Conservation (phyloP, 192 early-diverging fungal species). For the Chytriomyces hyalinus region DNA sequence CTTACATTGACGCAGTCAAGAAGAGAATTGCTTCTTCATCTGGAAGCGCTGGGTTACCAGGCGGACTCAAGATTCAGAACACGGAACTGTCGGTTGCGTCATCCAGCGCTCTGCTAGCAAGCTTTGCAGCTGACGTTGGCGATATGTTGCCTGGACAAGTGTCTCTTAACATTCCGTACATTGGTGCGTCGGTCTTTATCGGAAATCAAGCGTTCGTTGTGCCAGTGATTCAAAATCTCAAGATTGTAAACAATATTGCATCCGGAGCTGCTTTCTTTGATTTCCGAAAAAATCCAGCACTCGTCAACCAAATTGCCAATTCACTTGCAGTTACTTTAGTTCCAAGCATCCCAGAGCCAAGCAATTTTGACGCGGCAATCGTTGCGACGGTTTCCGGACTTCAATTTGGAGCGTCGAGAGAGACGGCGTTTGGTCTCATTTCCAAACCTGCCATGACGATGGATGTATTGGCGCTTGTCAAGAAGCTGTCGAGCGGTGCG, state of each 20-base stretch:
- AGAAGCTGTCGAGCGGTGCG: neutral
- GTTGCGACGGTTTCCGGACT: neutral
- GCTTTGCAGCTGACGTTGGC: neutral
- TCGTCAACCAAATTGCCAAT: conserved; percentile 1
- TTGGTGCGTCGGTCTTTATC: conserved; percentile 8
- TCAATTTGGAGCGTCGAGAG: neutral
- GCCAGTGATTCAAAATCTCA: conserved; percentile 23
- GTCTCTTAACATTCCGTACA: conserved; percentile 25
- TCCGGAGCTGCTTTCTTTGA: neutral
- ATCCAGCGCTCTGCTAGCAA: conserved; percentile 7
- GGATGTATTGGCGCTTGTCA: neutral
- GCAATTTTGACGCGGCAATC: neutral
- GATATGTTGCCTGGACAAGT: conserved; percentile 1
- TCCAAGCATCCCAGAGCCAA: neutral
- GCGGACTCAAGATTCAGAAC: neutral
- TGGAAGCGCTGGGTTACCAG: neutral
- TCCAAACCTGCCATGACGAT: neutral
- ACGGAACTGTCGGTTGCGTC: conserved; percentile 18
- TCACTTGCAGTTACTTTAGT: neutral
- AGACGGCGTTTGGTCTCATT: neutral
- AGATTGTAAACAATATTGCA: neutral
- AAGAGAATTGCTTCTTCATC: neutral
- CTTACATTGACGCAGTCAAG: conserved; percentile 1
- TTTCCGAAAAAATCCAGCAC: neutral
- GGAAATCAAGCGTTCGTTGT: conserved; percentile 23